A percentile compares a stretch with the other conserved stretches of the same genome.
These are phyloP conservation scores for Pestalotiopsis sp. DNA, from an alignment of 2,329 filamentous ascomycete genomes.

Conservation along the genomic window DNA sequence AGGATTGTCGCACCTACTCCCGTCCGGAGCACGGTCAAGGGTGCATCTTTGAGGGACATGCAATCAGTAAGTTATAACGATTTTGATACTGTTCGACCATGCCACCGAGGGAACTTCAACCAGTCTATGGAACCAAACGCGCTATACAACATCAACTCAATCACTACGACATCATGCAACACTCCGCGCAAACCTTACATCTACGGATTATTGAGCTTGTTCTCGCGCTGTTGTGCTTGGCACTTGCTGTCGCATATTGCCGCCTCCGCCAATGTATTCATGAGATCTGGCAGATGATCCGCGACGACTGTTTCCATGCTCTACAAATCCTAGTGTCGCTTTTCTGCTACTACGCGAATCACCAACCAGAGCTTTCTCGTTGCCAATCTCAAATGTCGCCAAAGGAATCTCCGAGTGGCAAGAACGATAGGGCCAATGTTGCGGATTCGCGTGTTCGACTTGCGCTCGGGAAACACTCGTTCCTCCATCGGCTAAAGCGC, in stretches of 20 bases:
- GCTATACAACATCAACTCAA: not conserved
- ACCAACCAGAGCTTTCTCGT: not conserved
- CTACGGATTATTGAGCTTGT: not conserved
- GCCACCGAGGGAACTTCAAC: not conserved
- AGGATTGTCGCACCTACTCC: conserved; percentile 43
- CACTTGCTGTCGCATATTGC: not conserved
- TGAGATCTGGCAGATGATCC: not conserved
- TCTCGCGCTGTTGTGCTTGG: not conserved
- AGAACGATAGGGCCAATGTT: not conserved
- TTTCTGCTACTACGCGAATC: not conserved
- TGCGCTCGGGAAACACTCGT: not conserved
- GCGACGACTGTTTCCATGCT: not conserved
- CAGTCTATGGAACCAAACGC: not conserved
- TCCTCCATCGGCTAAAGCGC: not conserved
- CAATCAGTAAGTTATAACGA: conserved; percentile 7
- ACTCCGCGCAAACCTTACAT: not conserved
- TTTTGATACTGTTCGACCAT: not conserved
- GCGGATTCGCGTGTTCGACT: not conserved
- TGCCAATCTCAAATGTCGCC: not conserved
- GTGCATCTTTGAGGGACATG: conserved; percentile 39
- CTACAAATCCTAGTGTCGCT: not conserved
- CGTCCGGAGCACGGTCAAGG: conserved; percentile 47
- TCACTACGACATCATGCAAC: not conserved
- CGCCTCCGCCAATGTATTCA: conserved; percentile 2
- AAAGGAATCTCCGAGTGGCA: not conserved